Evolutionary conservation across 352 stramenopile genomes (phyloP).

Genomic region (Phytopythium ostracodes): DNA sequence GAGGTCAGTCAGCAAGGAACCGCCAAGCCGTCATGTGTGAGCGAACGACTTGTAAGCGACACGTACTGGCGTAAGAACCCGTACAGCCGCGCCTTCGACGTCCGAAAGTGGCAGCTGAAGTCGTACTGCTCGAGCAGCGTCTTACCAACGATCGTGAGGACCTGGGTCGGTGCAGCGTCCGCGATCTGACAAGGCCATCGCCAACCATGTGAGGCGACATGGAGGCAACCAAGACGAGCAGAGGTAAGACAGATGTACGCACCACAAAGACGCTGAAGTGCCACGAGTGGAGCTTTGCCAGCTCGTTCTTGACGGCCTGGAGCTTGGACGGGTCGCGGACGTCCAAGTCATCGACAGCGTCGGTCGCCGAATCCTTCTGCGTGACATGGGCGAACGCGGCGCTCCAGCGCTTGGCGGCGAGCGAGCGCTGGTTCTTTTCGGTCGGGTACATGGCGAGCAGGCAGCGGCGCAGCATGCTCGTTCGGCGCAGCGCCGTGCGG

Average conservation of each 20-base stretch:
- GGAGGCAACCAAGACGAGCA: too few species aligned
- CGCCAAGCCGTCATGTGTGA: neutral
- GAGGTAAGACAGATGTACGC: constrained; percentile 4
- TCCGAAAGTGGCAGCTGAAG: constrained; percentile 55
- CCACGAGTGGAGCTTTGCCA: constrained; percentile 56
- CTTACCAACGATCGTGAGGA: constrained; percentile 70
- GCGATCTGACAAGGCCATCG: constrained; percentile 23
- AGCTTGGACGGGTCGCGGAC: constrained; percentile 40
- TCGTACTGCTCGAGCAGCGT: constrained; percentile 72
- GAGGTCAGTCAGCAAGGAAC: neutral
- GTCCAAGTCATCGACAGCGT: constrained; percentile 15
- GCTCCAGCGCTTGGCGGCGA: constrained; percentile 31
- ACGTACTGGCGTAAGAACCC: constrained; percentile 65
- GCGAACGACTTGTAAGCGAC: neutral
- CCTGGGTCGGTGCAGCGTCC: constrained; percentile 44
- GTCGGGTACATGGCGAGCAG: constrained; percentile 66
- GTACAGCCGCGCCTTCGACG: constrained; percentile 42
- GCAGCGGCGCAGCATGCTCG: constrained; percentile 69
- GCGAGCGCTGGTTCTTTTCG: constrained; percentile 25
- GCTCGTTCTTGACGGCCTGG: constrained; percentile 42
- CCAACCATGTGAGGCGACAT: constrained; percentile 1
- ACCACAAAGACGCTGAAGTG: constrained; percentile 72
- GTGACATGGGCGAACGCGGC: constrained; percentile 29
- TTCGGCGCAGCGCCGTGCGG: constrained; percentile 57
- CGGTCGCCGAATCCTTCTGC: constrained; percentile 17